Evolutionary conservation across 306 rosid species (phyloP).

Genomic region (Quercus engelmannii): DNA sequence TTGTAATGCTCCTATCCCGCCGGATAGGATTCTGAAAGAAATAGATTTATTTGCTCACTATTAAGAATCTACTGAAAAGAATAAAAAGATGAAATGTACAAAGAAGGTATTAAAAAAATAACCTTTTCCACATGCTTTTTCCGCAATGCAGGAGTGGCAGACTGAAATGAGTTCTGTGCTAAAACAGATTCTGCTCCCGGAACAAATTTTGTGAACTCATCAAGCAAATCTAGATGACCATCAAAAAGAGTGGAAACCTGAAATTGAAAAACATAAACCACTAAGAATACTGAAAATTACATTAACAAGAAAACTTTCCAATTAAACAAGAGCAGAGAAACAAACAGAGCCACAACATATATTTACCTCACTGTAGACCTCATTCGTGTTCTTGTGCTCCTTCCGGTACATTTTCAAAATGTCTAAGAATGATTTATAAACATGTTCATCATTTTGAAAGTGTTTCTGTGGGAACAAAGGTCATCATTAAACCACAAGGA

Average conservation of each 20-base stretch:
- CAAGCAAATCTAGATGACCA: constrained; percentile 79
- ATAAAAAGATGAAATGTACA: not conserved
- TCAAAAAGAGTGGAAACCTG: constrained; percentile 80
- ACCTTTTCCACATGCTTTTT: constrained; percentile 63
- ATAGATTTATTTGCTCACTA: constrained; percentile 17
- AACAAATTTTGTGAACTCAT: constrained; percentile 84
- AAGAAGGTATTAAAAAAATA: not conserved
- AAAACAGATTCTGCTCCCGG: constrained; percentile 79
- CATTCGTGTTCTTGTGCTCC: constrained; percentile 86
- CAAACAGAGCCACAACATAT: not conserved
- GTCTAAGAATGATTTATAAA: constrained; percentile 90
- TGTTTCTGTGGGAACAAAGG: constrained; percentile 59
- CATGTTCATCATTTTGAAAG: constrained; percentile 78
- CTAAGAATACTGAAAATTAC: not conserved
- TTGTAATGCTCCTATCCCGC: constrained; percentile 58
- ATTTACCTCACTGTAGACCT: constrained; percentile 83
- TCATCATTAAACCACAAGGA: constrained; percentile 2
- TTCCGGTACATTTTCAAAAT: constrained; percentile 92
- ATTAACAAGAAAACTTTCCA: not conserved
- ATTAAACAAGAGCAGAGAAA: not conserved
- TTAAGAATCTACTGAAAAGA: constrained; percentile 15
- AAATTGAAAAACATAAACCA: not conserved
- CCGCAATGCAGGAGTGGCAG: constrained; percentile 56
- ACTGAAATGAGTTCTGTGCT: constrained; percentile 58
- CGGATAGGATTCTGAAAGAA: constrained; percentile 58